Percentiles rank a stretch among this genome's conserved stretches.
These are phyloP conservation scores for Clitopilus passeckerianus DNA, from an alignment of 768 basidiomycete species.

Conservation along the genomic window DNA sequence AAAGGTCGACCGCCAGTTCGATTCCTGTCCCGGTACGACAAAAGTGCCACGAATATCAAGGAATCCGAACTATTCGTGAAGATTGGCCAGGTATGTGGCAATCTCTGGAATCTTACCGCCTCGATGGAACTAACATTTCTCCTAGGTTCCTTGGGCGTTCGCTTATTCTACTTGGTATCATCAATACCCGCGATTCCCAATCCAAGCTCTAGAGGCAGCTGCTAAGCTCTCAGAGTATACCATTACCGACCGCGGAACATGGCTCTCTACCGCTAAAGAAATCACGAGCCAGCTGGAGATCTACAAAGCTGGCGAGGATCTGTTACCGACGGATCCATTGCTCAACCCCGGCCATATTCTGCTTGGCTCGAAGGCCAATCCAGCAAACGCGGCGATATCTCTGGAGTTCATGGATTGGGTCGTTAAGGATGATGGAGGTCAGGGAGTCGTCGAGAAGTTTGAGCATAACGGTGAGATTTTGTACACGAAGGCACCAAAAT, in stretches of 20 bases:
- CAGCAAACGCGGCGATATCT: slow-evolving; percentile 22
- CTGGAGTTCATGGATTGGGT: slow-evolving; percentile 42
- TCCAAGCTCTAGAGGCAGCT: slow-evolving; percentile 43
- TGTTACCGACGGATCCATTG: slow-evolving; percentile 29
- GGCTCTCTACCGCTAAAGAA: slow-evolving; percentile 32
- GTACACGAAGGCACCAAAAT: slow-evolving; percentile 23
- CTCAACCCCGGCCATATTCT: slow-evolving; percentile 47
- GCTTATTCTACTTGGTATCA: slow-evolving; percentile 55
- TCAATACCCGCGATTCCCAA: slow-evolving; percentile 48
- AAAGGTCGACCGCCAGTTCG: slow-evolving; percentile 30
- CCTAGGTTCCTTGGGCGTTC: slow-evolving; percentile 49
- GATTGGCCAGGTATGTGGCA: slow-evolving; percentile 40
- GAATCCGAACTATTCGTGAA: slow-evolving; percentile 42
- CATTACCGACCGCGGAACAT: slow-evolving; percentile 45
- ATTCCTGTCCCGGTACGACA: slow-evolving; percentile 54
- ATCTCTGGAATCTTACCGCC: not conserved
- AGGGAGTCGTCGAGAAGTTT: slow-evolving; percentile 35
- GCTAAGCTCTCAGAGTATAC: slow-evolving; percentile 47
- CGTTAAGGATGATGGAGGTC: slow-evolving; percentile 31
- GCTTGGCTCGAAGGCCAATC: slow-evolving; percentile 22
- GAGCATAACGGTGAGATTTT: slow-evolving; percentile 24
- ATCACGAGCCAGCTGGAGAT: slow-evolving; percentile 27
- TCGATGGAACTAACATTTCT: not conserved
- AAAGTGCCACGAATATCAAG: slow-evolving; percentile 57
- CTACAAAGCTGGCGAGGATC: slow-evolving; percentile 36